Base-by-base conservation (phyloP, 2,329 filamentous ascomycete species). In the Sporothrix protearum region DNA sequence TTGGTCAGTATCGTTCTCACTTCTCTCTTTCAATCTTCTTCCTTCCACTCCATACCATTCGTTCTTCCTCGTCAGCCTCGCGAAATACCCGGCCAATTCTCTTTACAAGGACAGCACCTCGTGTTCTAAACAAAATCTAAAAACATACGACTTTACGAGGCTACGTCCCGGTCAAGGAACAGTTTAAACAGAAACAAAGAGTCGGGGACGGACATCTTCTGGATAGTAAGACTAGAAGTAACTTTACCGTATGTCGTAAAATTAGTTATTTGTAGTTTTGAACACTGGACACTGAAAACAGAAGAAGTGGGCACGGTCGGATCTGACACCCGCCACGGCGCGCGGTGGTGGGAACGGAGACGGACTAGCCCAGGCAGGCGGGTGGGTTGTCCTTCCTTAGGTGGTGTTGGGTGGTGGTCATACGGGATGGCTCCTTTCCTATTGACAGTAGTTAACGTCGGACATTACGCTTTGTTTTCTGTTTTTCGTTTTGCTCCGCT, bases 401-500 rank as follows among this genome's bases (percentile, higher is more conserved):
- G 42, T 47, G 42, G 49, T 53, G 49, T 25, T 19, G 53, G 53
- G 53, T 30, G 16, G 28, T 57, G 53, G 53, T 33, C 12, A 28
- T 57, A 19, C 33, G 53, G 53, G 28, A 57, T 33, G 53, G 28
- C 28, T 57, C n/a, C 53, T 28, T 57, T n/a, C 33, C 42, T 61
- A 9, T 22, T 42, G 33, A n/a, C n/a, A n/a, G n/a, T n/a, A n/a
- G n/a, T n/a, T n/a, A n/a, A n/a, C n/a, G n/a, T n/a, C n/a, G n/a
- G n/a, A n/a, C n/a, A n/a, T 53, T 42, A 36, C 12, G 25, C 28
- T 28, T 57, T 12, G 9, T 61, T 10, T 39, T 61, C 30, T 22
- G n/a, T n/a, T 61, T 22, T 61, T 57, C 28, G 53, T 57, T 61
- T 39, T 61, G 39, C 57, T 61, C 57, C 57, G 57, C 57, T 61